Percentiles rank a stretch among this genome's conserved stretches.
Conservation (phyloP, 176 grass and related monocot species). For the Carex littledalei region DNA sequence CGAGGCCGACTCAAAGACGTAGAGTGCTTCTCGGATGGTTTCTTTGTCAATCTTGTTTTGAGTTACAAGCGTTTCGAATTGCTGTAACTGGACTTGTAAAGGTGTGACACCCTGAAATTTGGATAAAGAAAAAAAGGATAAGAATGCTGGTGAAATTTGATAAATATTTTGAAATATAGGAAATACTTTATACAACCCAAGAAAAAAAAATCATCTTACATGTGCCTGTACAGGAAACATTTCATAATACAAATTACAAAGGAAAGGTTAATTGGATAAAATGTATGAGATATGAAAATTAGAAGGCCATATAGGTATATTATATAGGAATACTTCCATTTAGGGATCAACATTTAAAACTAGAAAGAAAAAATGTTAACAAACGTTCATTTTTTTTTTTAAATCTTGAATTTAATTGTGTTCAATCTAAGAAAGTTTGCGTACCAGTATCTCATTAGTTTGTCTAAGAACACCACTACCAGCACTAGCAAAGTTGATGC, state of each 20-base stretch:
- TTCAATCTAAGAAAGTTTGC: neutral
- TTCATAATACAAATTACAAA: neutral
- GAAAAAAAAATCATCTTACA: neutral
- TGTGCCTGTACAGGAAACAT: neutral
- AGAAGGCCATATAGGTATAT: neutral
- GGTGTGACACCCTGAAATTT: neutral
- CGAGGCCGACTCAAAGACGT: neutral
- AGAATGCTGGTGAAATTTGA: neutral
- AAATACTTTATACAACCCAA: neutral
- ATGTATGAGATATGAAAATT: neutral
- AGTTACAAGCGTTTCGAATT: neutral
- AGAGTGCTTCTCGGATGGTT: neutral
- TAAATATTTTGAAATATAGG: neutral
- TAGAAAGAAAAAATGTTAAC: neutral
- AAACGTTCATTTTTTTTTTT: neutral
- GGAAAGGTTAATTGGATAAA: neutral
- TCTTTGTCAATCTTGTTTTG: neutral
- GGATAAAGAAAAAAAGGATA: neutral
- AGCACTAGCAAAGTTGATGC: constrained; percentile 8
- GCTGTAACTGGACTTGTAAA: constrained; percentile 3
- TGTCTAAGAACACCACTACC: neutral
- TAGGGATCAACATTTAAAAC: neutral
- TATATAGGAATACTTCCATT: neutral
- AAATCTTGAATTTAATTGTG: neutral
- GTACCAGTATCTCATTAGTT: neutral